phyloP scores from a whole-genome alignment of 768 basidiomycete species.

The Amanita exitialis region DNA sequence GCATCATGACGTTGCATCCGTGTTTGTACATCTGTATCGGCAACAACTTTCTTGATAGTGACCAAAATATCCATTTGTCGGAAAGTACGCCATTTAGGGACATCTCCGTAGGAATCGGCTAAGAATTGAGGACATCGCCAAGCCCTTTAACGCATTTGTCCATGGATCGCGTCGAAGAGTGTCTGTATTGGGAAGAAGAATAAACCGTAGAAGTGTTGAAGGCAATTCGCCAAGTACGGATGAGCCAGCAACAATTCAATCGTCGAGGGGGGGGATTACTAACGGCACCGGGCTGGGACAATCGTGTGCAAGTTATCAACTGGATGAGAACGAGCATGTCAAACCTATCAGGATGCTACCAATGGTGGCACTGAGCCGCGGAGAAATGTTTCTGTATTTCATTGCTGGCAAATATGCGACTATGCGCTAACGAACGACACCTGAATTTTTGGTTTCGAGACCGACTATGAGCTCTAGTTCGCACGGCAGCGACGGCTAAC shows the following conservation, averaged over 20 bases:
- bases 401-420: neutral
- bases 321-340: neutral
- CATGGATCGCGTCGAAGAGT: neutral
- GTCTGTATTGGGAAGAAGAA: neutral
- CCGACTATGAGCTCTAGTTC: neutral
- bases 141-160: neutral
- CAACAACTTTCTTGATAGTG: neutral
- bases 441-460: neutral
- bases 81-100: neutral
- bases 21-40: neutral
- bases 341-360: neutral
- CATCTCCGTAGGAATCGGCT: neutral
- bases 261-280: neutral
- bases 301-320: neutral
- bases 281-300: neutral
- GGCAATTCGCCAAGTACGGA: neutral
- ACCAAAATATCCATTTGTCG: too few species aligned
- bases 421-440: too few species aligned
- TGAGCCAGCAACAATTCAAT: neutral
- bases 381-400: neutral
- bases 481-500: neutral
- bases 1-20: constrained; percentile 2
- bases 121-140: neutral
- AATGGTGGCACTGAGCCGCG: neutral
- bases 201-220: neutral